A percentile compares a stretch with the other conserved stretches of the same genome.
These are phyloP conservation scores for Piloderma croceum DNA, from an alignment of 768 basidiomycete species.

Conservation along the genomic window DNA sequence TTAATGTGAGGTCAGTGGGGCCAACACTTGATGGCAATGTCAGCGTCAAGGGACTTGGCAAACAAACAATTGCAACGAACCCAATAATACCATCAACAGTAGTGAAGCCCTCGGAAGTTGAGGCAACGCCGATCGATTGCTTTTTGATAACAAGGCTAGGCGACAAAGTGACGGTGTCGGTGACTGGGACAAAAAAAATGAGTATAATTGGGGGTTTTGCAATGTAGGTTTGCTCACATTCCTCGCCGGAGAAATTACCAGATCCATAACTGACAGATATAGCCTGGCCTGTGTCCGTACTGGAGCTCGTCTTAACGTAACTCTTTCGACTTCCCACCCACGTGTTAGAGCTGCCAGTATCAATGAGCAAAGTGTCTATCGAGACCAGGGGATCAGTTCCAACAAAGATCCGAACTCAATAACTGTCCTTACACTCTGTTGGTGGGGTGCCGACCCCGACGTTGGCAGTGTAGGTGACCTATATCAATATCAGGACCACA, in stretches of 20 bases:
- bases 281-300: conserved; percentile 17
- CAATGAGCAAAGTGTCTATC: conserved; percentile 10
- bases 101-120: conserved; percentile 35
- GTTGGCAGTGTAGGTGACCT: conserved; percentile 15
- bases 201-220: neutral
- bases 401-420: neutral
- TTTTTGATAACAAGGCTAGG: conserved; percentile 32
- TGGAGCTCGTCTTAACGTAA: conserved; percentile 7
- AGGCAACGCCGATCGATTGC: conserved; percentile 66
- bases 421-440: conserved; percentile 15
- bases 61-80: conserved; percentile 27
- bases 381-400: neutral
- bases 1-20: conserved; percentile 48
- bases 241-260: conserved; percentile 6
- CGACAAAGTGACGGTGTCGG: conserved; percentile 22
- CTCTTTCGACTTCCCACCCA: conserved; percentile 11
- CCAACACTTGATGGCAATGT: conserved; percentile 51
- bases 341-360: conserved; percentile 14
- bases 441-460: conserved; percentile 23
- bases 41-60: neutral
- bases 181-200: neutral
- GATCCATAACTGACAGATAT: conserved; percentile 4
- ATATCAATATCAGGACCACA: conserved; percentile 14
- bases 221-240: too few species aligned
- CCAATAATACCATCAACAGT: conserved; percentile 63